Base-by-base conservation (phyloP, 1,284 basidiomycete genomes). In the Apiotrichum porosum region DNA sequence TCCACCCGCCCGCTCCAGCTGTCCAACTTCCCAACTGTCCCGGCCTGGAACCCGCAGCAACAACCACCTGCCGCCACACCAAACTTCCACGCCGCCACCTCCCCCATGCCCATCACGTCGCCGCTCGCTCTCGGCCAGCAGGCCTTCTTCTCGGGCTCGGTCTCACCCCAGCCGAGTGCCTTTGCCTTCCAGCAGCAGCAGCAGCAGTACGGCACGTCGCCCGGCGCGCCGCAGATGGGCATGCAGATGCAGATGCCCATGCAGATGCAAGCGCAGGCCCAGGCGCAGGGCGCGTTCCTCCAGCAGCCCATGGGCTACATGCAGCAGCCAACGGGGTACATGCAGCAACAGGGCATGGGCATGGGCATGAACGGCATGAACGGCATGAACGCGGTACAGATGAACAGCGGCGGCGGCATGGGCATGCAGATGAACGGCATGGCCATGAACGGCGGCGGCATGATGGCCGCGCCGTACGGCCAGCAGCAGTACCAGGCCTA, bases 1-100 rank as follows among this genome's bases (percentile, higher is more conserved):
- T 57, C 61, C 1, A 66, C 67, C 1, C 48, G 66, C 32, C 65
- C 67, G 6, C 56, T 68, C 14, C 68, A 69, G 52, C 34, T 66
- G 32, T 56, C 57, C 52, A 42, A 23, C 41, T 48, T 45, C 44
- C 51, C 45, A n/a, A 35, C 35, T 23, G 39, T 47, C 21, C 52
- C 38, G 23, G 34, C 41, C 17, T 43, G 36, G 41, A 41, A 26
- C 19, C 38, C 34, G 9, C 32, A 35, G 38, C 26, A 34, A 10
- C 46, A n/a, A 32, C 47, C 21, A 26, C 42, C 38, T 22, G 18
- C 35, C n/a, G n/a, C n/a, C n/a, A n/a, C n/a, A n/a, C n/a, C n/a
- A n/a, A 6, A 6, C 8, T 12, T 9, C 9, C 14, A 5, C 8
- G 9, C 8, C 9, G 32, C 32, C 8, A 17, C 17, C 8, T 9